phyloP scores from a whole-genome alignment of 805 yeast species.

The Ogataea saltuana region DNA sequence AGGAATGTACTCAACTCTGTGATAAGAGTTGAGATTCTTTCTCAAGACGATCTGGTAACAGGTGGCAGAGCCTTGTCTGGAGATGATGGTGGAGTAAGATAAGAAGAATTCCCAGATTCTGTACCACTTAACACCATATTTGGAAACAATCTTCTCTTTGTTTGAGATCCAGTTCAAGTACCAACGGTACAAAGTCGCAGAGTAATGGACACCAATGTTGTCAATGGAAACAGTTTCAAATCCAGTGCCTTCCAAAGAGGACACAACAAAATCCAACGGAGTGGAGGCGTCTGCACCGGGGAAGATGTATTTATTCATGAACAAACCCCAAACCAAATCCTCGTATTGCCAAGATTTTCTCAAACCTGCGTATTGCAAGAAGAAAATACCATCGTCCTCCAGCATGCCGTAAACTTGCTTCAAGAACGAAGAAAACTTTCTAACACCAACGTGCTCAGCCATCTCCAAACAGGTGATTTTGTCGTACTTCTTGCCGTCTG shows the following conservation, averaged over 20 bases:
- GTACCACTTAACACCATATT: constrained; percentile 88
- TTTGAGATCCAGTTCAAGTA: constrained; percentile 91
- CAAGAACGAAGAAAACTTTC: constrained; percentile 75
- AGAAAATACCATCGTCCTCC: constrained; percentile 89
- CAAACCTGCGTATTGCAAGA: constrained; percentile 85
- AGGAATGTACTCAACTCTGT: constrained; percentile 80
- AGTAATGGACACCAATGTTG: constrained; percentile 90
- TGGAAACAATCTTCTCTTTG: constrained; percentile 70
- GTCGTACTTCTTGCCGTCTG: constrained; percentile 56
- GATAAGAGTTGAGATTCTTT: constrained; percentile 83
- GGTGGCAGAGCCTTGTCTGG: constrained; percentile 92
- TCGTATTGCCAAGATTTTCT: constrained; percentile 94
- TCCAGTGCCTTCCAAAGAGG: constrained; percentile 77
- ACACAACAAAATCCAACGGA: constrained; percentile 80
- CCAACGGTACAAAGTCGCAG: constrained; percentile 92
- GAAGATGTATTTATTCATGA: constrained; percentile 94
- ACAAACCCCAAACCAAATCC: constrained; percentile 90
- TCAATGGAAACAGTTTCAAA: constrained; percentile 83
- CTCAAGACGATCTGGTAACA: constrained; percentile 89
- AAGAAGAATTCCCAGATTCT: constrained; percentile 92
- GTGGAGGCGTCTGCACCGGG: constrained; percentile 98
- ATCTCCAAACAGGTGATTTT: constrained; percentile 90
- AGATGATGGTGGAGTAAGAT: constrained; percentile 76
- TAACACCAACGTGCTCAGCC: constrained; percentile 96
- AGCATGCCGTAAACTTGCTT: constrained; percentile 81